Evolutionary conservation across 2,329 filamentous ascomycete species (phyloP), one percentile per base, ranked within the genome.

Genomic region (Aureobasidium sp.): DNA sequence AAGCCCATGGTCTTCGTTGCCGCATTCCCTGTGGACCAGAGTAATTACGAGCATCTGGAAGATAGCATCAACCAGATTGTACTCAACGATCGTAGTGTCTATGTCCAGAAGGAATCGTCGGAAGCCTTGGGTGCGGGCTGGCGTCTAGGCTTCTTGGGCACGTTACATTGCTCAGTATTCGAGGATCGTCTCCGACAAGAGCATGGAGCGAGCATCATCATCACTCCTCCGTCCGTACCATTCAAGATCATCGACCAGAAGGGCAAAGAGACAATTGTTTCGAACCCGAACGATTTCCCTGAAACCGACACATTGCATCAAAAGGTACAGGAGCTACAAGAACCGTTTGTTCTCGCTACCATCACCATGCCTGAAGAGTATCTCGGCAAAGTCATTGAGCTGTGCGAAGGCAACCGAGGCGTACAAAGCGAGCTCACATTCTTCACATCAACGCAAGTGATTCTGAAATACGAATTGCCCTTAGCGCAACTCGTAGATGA

Each of bases 1-100:
- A 96, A 99, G 74, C 89, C 92, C 6, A 99, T 99, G 94, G 94
- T 99, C 5, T 99, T 99, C 68, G 94, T 99, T 4, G 92, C 93
- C 0, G 94, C 94, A 0, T 99, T 96, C 69, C 94, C 94, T 0
- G 91, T 92, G 0, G 92, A 99, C 70, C 91, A 96, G 68, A 81
- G 87, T 68, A 90, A 96, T 73, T 93, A 96, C 71, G 83, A 84
- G 47, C 89, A 91, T 70, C 79, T 99, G 4, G 90, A 95, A 66
- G 93, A 97, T 73, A 96, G 91, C 73, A 97, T 99, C 71, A 88
- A 88, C 64, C 93, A 97, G 72, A 85, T 99, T 15, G 87, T 93
- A 2, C 84, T 99, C 59, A 99, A 99, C 73, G 94, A 99, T 74
- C 87, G 94, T 63, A 96, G 91, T 72, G 90, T 99, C 36, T 96